A percentile compares a stretch with the other conserved stretches of the same genome.
Evolutionary conservation across 2,329 filamentous ascomycete genomes (phyloP).

Genomic region (Penicillium sp.): DNA sequence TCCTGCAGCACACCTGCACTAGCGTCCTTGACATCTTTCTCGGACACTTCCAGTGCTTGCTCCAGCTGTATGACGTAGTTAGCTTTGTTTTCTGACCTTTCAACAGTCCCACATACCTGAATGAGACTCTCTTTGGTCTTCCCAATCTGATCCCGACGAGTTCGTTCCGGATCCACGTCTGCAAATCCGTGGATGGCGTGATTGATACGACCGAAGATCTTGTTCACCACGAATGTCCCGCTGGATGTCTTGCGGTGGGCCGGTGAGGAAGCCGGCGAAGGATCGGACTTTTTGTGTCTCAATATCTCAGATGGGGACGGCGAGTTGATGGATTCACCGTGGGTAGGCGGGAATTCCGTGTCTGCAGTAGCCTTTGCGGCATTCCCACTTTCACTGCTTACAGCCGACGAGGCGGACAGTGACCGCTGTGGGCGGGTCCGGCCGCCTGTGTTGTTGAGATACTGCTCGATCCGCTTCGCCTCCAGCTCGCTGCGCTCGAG

Average conservation of each 20-base stretch:
- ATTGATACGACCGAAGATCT: constrained; percentile 90
- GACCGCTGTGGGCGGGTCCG: constrained; percentile 59
- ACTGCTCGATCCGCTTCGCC: constrained; percentile 88
- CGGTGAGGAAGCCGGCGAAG: constrained; percentile 31
- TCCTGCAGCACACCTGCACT: constrained; percentile 84
- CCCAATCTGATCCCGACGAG: constrained; percentile 84
- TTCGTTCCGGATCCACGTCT: constrained; percentile 91
- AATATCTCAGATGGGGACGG: constrained; percentile 67
- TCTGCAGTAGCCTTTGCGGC: constrained; percentile 75
- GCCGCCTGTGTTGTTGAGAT: constrained; percentile 59
- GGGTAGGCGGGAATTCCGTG: constrained; percentile 89
- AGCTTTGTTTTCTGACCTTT: not conserved
- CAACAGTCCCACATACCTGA: constrained; percentile 40
- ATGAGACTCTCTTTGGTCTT: constrained; percentile 86
- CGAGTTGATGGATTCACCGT: constrained; percentile 61
- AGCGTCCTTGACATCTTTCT: constrained; percentile 88
- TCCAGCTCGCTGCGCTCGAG: constrained; percentile 92
- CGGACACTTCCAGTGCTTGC: constrained; percentile 80
- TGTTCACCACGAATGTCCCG: constrained; percentile 83
- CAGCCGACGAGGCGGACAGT: constrained; percentile 50
- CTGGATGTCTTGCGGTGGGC: constrained; percentile 75
- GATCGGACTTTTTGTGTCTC: constrained; percentile 41
- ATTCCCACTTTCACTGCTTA: constrained; percentile 50
- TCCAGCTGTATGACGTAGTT: constrained; percentile 59
- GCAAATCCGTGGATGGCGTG: constrained; percentile 95